These are phyloP conservation scores for Hypoxylon subgilvum DNA, from an alignment of 495 filamentous ascomycete genomes.

Conservation along the genomic window DNA sequence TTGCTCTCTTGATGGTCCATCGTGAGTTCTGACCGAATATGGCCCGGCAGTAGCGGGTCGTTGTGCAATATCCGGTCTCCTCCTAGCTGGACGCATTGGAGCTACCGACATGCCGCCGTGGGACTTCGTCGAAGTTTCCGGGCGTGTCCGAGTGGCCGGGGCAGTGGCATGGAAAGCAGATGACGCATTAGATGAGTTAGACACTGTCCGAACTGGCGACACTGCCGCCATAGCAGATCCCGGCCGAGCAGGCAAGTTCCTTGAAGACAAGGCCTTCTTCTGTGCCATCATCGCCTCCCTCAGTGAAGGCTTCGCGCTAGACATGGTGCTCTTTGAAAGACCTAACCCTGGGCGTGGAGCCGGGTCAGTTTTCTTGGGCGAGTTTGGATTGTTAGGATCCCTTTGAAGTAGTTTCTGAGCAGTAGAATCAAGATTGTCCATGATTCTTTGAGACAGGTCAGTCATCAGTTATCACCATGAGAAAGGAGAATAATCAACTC, in stretches of 20 bases:
- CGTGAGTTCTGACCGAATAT: slow-evolving; percentile 60
- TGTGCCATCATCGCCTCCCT: slow-evolving; percentile 82
- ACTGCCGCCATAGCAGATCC: slow-evolving; percentile 75
- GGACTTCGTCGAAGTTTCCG: slow-evolving; percentile 49
- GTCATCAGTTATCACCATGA: slow-evolving; percentile 1
- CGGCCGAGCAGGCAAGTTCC: slow-evolving; percentile 69
- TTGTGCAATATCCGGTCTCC: slow-evolving; percentile 55
- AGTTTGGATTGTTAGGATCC: slow-evolving; percentile 79
- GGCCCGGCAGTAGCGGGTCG: slow-evolving; percentile 63
- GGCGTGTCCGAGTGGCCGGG: slow-evolving; percentile 48
- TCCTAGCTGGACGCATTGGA: slow-evolving; percentile 59
- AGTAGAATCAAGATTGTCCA: slow-evolving; percentile 74
- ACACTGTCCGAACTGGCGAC: slow-evolving; percentile 61
- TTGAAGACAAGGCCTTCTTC: slow-evolving; percentile 69
- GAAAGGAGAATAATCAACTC: slow-evolving; percentile 48
- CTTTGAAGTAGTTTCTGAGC: slow-evolving; percentile 78
- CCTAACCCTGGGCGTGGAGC: slow-evolving; percentile 57
- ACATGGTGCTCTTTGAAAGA: slow-evolving; percentile 62
- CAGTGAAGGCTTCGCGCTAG: slow-evolving; percentile 64
- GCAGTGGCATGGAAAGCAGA: slow-evolving; percentile 47
- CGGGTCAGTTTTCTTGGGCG: slow-evolving; percentile 58
- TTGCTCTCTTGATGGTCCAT: slow-evolving; percentile 49
- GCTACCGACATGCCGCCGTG: slow-evolving; percentile 62
- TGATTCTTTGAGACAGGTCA: slow-evolving; percentile 61
- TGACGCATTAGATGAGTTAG: slow-evolving; percentile 51